These are phyloP conservation scores for Hondaea fermentalgiana DNA, from an alignment of 108 stramenopile genomes.

Conservation along the genomic window DNA sequence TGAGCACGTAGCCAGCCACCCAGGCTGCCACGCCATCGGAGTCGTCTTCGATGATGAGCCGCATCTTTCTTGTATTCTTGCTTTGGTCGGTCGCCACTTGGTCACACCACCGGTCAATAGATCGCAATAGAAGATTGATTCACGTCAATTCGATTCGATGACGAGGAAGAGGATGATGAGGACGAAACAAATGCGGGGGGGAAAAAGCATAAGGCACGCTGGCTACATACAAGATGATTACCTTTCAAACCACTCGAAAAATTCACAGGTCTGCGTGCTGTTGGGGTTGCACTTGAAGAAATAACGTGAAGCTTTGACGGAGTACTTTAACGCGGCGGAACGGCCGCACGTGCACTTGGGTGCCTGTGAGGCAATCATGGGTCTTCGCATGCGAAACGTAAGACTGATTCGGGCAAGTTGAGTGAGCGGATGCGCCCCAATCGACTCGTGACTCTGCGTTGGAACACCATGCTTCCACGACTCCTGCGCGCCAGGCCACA, in stretches of 20 bases:
- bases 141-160: too few relatives aligned
- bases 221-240: too few relatives aligned
- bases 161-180: too few relatives aligned
- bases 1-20: neutral
- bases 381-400: neutral
- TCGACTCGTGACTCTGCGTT: neutral
- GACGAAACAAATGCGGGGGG: too few relatives aligned
- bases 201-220: too few relatives aligned
- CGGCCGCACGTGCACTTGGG: neutral
- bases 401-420: neutral
- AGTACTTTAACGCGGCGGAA: neutral
- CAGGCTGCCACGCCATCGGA: neutral
- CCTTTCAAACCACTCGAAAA: neutral
- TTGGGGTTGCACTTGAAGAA: neutral
- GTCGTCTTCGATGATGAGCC: conserved; percentile 20
- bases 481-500: neutral
- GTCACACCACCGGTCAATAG: too few relatives aligned
- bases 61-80: neutral
- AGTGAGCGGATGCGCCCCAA: neutral
- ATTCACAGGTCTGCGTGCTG: neutral
- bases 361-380: neutral
- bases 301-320: neutral
- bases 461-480: conserved; percentile 5
- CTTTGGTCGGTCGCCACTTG: too few relatives aligned
- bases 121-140: too few relatives aligned